Evolutionary conservation across 1,139 yeast species (phyloP).

Genomic region (Pichia sp.): DNA sequence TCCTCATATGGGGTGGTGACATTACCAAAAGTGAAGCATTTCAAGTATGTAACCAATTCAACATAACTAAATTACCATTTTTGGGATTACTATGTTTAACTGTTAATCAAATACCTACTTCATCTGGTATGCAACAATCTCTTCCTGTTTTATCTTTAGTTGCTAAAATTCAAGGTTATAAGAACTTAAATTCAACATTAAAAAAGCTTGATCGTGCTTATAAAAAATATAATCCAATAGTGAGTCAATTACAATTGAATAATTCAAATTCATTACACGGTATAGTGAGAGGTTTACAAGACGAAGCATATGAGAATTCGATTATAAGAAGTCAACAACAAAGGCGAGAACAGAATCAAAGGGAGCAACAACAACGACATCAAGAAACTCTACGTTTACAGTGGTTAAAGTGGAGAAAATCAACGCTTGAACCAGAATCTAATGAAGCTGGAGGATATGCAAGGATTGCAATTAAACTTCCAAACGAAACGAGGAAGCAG

Average conservation of each 20-base stretch:
- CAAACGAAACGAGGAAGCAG: slow-evolving; percentile 45
- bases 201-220: slow-evolving; percentile 40
- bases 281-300: slow-evolving; percentile 65
- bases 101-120: slow-evolving; percentile 48
- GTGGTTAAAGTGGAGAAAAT: slow-evolving; percentile 46
- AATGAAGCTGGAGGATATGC: slow-evolving; percentile 32
- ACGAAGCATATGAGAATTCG: slow-evolving; percentile 67
- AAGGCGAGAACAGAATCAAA: slow-evolving; percentile 19
- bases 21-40: slow-evolving; percentile 74
- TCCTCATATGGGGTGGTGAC: slow-evolving; percentile 86
- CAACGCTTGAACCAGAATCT: slow-evolving; percentile 35
- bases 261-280: slow-evolving; percentile 54
- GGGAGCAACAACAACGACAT: background rate
- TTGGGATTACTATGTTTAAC: slow-evolving; percentile 63
- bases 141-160: slow-evolving; percentile 55
- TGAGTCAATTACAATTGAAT: slow-evolving; percentile 54
- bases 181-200: slow-evolving; percentile 29
- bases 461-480: slow-evolving; percentile 54
- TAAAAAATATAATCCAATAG: slow-evolving; percentile 55
- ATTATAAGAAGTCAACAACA: slow-evolving; percentile 44
- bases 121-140: slow-evolving; percentile 50
- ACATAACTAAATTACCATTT: slow-evolving; percentile 74
- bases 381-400: slow-evolving; percentile 16
- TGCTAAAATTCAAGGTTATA: slow-evolving; percentile 58
- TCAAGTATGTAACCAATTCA: slow-evolving; percentile 73